Evolutionary conservation across 2,329 filamentous ascomycete species (phyloP).

Genomic region (Colletotrichum kahawae): DNA sequence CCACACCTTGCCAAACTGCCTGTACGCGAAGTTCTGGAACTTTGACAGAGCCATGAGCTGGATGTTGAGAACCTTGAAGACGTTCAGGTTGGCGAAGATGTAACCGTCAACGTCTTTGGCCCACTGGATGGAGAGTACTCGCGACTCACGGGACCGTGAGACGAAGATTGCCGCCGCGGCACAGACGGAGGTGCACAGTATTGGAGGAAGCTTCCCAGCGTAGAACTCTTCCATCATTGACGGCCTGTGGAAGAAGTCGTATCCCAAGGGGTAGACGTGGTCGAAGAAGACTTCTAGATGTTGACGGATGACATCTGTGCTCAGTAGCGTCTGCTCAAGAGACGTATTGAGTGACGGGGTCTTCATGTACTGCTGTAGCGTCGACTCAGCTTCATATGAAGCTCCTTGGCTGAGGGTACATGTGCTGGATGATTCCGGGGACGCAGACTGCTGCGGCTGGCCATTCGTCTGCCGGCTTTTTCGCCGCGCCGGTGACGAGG

Average conservation of each 20-base stretch:
- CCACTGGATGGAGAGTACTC: background rate
- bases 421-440: background rate
- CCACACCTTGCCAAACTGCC: slow-evolving; percentile 11
- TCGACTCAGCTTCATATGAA: background rate
- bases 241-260: slow-evolving; percentile 11
- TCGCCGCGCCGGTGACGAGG: background rate
- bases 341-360: background rate
- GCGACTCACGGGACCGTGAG: background rate
- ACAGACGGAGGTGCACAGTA: background rate
- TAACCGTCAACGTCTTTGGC: background rate
- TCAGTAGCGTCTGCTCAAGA: background rate
- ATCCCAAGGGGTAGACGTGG: slow-evolving; percentile 2
- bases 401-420: background rate
- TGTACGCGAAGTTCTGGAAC: slow-evolving; percentile 11
- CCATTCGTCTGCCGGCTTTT: background rate
- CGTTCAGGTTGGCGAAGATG: background rate
- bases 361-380: background rate
- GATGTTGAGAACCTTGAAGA: background rate
- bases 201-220: background rate
- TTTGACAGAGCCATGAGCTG: slow-evolving; percentile 4
- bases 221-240: slow-evolving; percentile 11
- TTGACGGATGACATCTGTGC: slow-evolving; percentile 7
- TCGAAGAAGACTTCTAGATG: slow-evolving; percentile 11
- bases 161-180: background rate
- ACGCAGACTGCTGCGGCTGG: background rate